A percentile compares a stretch with the other conserved stretches of the same genome.
phyloP scores from a whole-genome alignment of 441 rosid species.

The Populus tomentosa region DNA sequence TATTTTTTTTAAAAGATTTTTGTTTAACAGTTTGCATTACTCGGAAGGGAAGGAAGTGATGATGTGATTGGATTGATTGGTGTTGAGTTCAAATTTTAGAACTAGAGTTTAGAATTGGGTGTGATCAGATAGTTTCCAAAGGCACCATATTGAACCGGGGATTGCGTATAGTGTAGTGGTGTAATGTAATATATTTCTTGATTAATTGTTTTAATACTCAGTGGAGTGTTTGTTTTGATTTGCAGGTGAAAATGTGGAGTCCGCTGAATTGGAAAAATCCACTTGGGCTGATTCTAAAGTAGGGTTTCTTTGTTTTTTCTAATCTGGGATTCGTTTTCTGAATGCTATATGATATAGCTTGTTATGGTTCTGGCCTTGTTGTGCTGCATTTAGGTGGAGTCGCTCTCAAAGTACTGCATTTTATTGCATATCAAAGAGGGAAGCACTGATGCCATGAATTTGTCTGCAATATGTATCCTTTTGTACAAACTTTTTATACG shows the following conservation, averaged over 20 bases:
- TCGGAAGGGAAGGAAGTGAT: not conserved
- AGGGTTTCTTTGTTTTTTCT: not conserved
- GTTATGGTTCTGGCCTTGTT: conserved; percentile 10
- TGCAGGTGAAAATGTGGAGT: conserved; percentile 58
- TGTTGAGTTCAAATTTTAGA: not conserved
- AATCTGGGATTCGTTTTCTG: not conserved
- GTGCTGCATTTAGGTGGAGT: conserved; percentile 39
- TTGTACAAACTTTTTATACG: not conserved
- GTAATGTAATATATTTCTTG: not conserved
- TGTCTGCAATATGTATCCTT: conserved; percentile 86
- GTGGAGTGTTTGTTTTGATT: not conserved
- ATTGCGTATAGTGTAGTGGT: not conserved
- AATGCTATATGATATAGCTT: not conserved
- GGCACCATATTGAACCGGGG: not conserved
- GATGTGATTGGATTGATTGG: not conserved
- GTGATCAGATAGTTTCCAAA: not conserved
- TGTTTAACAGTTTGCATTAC: not conserved
- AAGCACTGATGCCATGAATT: conserved; percentile 60
- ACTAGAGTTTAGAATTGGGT: not conserved
- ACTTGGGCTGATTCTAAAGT: conserved; percentile 63
- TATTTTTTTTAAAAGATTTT: no score
- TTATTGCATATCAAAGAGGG: conserved; percentile 26
- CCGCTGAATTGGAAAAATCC: conserved; percentile 48
- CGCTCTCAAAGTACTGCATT: conserved; percentile 47
- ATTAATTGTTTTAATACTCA: not conserved